Conservation (phyloP, 495 filamentous ascomycete genomes). For the Geoglossum glabrum region DNA sequence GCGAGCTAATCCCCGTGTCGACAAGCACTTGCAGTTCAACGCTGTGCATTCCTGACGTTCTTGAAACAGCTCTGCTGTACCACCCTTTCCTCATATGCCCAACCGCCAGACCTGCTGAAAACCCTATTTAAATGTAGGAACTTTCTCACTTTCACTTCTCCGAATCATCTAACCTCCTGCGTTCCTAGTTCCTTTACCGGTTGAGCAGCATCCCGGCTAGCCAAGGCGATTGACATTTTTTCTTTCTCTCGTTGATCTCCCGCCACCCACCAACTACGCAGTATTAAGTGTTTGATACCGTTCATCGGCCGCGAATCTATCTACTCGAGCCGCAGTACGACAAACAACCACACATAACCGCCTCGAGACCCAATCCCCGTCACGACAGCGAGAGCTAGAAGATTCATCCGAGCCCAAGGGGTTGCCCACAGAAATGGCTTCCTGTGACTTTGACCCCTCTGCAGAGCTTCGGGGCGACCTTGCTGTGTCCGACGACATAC, state of each 20-base stretch:
- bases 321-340: too few relatives aligned
- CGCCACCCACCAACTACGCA: too few relatives aligned
- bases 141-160: too few relatives aligned
- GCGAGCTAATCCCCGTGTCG: neutral
- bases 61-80: neutral
- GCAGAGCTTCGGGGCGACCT: neutral
- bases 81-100: neutral
- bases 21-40: neutral
- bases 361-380: neutral
- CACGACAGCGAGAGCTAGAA: neutral
- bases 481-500: neutral
- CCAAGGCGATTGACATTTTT: neutral
- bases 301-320: too few relatives aligned
- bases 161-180: too few relatives aligned
- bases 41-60: neutral
- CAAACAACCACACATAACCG: neutral
- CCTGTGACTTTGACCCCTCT: neutral
- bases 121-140: too few relatives aligned
- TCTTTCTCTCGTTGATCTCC: too few relatives aligned
- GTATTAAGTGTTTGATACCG: too few relatives aligned
- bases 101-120: neutral
- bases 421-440: neutral
- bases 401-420: neutral
- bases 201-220: too few relatives aligned
- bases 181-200: too few relatives aligned